Conservation (phyloP, 139 green algal genomes). For the Chlorella sp. region DNA sequence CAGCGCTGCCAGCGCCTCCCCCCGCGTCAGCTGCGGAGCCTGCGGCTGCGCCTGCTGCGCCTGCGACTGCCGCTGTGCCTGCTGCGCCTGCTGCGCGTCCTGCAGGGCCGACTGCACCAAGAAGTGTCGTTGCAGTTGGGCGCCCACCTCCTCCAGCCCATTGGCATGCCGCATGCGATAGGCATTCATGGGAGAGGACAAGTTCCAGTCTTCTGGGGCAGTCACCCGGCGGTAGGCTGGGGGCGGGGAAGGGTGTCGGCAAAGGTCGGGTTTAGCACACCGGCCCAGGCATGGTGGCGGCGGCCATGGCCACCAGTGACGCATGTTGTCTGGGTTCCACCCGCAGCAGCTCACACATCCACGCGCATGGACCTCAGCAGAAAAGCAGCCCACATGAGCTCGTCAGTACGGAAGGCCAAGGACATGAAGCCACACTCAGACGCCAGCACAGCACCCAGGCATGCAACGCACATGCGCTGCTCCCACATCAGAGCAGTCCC, state of each 20-base stretch:
- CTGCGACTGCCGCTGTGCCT: not conserved
- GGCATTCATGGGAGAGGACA: constrained; percentile 50
- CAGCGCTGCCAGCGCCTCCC: too few relatives aligned
- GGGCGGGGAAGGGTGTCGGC: not conserved
- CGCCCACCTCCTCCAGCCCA: constrained; percentile 66
- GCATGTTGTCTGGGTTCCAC: too few relatives aligned
- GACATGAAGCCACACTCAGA: too few relatives aligned
- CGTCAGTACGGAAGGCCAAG: too few relatives aligned
- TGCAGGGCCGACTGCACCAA: not conserved
- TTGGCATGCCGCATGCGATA: constrained; percentile 77
- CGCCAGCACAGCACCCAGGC: too few relatives aligned
- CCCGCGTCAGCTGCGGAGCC: too few relatives aligned
- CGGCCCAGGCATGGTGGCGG: too few relatives aligned
- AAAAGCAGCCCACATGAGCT: not conserved
- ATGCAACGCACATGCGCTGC: too few relatives aligned
- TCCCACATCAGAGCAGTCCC: too few relatives aligned
- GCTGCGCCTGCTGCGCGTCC: not conserved
- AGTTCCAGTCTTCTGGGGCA: constrained; percentile 47
- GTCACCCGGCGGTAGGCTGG: constrained; percentile 43
- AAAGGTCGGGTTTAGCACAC: too few relatives aligned
- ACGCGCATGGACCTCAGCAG: not conserved
- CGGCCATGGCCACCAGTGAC: too few relatives aligned
- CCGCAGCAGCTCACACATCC: not conserved
- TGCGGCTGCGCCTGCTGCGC: not conserved
- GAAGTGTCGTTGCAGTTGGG: constrained; percentile 72